Evolutionary conservation across 2,329 filamentous ascomycete species (phyloP).

Genomic region (Microsporum audouinii): DNA sequence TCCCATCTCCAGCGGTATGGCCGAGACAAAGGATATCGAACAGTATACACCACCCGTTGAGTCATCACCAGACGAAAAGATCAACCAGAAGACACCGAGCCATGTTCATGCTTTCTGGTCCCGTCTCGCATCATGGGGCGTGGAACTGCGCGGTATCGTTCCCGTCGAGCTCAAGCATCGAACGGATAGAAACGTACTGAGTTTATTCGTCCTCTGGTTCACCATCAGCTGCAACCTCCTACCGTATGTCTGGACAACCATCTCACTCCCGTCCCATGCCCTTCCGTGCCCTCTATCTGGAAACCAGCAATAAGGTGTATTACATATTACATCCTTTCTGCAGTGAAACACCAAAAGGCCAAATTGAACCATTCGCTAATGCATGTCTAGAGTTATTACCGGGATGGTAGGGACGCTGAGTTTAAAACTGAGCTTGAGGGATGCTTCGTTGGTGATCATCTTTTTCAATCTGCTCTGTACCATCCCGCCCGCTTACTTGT

Average conservation of each 20-base stretch:
- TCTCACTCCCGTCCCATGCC: neutral
- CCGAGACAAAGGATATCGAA: neutral
- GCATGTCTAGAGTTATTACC: conserved; percentile 10
- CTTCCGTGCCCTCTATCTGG: neutral
- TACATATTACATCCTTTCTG: neutral
- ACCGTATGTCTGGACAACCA: conserved; percentile 36
- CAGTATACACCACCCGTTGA: neutral
- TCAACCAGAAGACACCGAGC: neutral
- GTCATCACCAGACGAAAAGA: neutral
- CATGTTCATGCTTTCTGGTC: conserved; percentile 12
- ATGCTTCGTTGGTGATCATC: conserved; percentile 15
- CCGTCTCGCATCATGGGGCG: conserved; percentile 25
- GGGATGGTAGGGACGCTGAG: conserved; percentile 15
- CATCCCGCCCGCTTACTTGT: conserved; percentile 18
- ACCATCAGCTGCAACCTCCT: conserved; percentile 47
- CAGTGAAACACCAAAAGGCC: neutral
- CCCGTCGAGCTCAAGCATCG: conserved; percentile 46
- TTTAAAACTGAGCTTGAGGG: conserved; percentile 12
- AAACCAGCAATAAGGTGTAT: neutral
- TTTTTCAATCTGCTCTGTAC: conserved; percentile 24
- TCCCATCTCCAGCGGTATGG: too few relatives aligned
- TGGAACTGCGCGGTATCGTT: conserved; percentile 45
- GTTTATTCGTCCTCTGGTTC: conserved; percentile 46
- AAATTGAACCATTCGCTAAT: neutral
- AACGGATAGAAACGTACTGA: conserved; percentile 43